phyloP scores from a whole-genome alignment of 495 filamentous ascomycete genomes.

The Chaetomium cochliodes region DNA sequence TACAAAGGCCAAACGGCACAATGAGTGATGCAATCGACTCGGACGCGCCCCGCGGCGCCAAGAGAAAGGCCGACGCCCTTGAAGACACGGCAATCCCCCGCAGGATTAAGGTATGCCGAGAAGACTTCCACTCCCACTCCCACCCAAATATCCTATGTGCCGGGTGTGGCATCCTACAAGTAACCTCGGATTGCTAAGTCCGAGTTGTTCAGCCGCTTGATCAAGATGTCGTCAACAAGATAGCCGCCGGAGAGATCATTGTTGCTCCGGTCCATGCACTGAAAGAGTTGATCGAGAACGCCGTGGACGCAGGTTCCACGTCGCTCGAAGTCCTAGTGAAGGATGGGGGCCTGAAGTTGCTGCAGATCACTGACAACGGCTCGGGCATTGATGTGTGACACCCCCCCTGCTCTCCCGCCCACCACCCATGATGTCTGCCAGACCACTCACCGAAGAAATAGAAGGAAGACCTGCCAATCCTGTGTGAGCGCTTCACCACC shows the following conservation, averaged over 20 bases:
- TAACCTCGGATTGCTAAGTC: slow-evolving; percentile 17
- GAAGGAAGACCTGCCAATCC: slow-evolving; percentile 87
- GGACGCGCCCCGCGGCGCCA: slow-evolving; percentile 55
- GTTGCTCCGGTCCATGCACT: slow-evolving; percentile 95
- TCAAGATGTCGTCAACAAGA: slow-evolving; percentile 97
- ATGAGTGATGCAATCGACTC: slow-evolving; percentile 40
- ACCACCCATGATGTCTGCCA: background rate
- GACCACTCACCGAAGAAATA: slow-evolving; percentile 39
- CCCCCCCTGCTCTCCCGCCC: background rate
- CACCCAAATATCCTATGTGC: background rate
- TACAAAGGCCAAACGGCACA: background rate
- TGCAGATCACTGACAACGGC: slow-evolving; percentile 98
- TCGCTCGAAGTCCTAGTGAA: slow-evolving; percentile 88
- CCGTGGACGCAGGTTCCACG: slow-evolving; percentile 94
- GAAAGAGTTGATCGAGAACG: slow-evolving; percentile 97
- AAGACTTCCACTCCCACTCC: too few species aligned
- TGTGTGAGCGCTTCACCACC: slow-evolving; percentile 96
- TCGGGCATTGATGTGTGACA: slow-evolving; percentile 86
- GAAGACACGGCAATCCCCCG: slow-evolving; percentile 51
- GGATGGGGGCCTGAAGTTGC: slow-evolving; percentile 92
- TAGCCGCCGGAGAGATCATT: slow-evolving; percentile 98
- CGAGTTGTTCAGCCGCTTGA: slow-evolving; percentile 66
- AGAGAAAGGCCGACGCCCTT: slow-evolving; percentile 57
- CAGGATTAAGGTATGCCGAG: slow-evolving; percentile 58
- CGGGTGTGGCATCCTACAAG: background rate